These are phyloP conservation scores for Pichia norvegensis DNA, from an alignment of 1,139 yeast genomes.

Conservation along the genomic window DNA sequence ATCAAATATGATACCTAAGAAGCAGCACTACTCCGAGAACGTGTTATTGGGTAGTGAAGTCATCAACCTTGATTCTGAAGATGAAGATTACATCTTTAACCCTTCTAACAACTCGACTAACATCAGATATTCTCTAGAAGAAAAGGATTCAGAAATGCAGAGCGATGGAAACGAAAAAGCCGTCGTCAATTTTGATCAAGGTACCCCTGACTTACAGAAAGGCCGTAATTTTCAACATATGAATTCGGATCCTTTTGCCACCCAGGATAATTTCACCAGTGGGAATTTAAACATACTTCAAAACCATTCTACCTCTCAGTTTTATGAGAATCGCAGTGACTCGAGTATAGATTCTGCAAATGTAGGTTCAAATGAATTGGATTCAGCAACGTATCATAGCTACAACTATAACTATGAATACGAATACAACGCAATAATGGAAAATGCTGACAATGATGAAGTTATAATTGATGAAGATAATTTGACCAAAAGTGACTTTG, in stretches of 20 bases:
- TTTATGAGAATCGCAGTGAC: not conserved
- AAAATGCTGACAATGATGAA: not conserved
- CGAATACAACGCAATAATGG: not conserved
- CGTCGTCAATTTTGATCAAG: not conserved
- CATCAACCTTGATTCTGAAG: conserved; percentile 33
- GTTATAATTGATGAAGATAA: not conserved
- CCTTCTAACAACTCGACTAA: not conserved
- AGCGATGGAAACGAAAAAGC: not conserved
- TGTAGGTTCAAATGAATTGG: conserved; percentile 11
- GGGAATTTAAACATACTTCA: not conserved
- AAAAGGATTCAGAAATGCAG: not conserved
- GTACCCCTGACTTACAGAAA: not conserved
- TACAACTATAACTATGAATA: not conserved
- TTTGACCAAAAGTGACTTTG: not conserved
- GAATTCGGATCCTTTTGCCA: not conserved
- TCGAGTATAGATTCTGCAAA: conserved; percentile 5
- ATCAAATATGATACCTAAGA: conserved; percentile 9
- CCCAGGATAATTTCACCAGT: not conserved
- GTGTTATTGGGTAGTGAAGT: conserved; percentile 18
- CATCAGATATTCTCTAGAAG: not conserved
- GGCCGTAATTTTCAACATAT: not conserved
- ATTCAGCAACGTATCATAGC: conserved; percentile 2
- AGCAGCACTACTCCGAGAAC: conserved; percentile 7
- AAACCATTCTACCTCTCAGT: not conserved
- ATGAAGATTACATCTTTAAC: conserved; percentile 31